These are phyloP conservation scores for Apostasia shenzhenica DNA, from an alignment of 106 monocot species.

Conservation along the genomic window DNA sequence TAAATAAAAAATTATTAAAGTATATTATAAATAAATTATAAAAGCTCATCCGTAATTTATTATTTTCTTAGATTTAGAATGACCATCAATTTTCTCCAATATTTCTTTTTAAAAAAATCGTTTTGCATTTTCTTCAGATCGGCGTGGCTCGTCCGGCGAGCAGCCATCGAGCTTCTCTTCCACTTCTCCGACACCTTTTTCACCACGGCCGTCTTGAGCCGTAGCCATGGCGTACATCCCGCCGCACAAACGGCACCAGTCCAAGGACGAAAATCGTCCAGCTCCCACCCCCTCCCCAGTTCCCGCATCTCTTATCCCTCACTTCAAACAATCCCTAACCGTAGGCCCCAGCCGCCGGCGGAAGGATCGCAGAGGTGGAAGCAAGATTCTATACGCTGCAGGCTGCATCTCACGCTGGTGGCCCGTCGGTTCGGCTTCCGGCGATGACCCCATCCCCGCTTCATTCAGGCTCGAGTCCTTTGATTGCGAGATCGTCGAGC, in stretches of 20 bases:
- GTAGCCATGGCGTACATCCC: constrained; percentile 33
- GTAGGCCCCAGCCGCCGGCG: neutral
- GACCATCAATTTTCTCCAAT: too few species aligned
- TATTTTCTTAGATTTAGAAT: too few species aligned
- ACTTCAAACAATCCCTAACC: constrained; percentile 10
- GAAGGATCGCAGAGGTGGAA: neutral
- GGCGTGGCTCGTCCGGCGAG: too few species aligned
- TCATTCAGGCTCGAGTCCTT: constrained; percentile 19
- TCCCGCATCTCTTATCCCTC: constrained; percentile 7
- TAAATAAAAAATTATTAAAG: too few species aligned
- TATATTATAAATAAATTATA: too few species aligned
- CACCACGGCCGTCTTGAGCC: too few species aligned
- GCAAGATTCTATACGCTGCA: constrained; percentile 22
- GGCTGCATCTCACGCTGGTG: constrained; percentile 24
- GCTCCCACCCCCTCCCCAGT: constrained; percentile 7
- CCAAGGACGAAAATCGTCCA: neutral
- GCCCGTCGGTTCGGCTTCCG: neutral
- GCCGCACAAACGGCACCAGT: constrained; percentile 41
- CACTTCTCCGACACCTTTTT: too few species aligned
- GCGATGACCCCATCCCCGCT: constrained; percentile 4
- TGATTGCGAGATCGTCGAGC: constrained; percentile 28
- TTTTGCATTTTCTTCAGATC: too few species aligned
- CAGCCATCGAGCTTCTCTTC: too few species aligned
- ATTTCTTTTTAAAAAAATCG: too few species aligned
- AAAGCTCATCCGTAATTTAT: too few species aligned